A percentile compares a stretch with the other conserved stretches of the same genome.
Conservation (phyloP, 208 protist genomes). For the Leishmania aethiopica region DNA sequence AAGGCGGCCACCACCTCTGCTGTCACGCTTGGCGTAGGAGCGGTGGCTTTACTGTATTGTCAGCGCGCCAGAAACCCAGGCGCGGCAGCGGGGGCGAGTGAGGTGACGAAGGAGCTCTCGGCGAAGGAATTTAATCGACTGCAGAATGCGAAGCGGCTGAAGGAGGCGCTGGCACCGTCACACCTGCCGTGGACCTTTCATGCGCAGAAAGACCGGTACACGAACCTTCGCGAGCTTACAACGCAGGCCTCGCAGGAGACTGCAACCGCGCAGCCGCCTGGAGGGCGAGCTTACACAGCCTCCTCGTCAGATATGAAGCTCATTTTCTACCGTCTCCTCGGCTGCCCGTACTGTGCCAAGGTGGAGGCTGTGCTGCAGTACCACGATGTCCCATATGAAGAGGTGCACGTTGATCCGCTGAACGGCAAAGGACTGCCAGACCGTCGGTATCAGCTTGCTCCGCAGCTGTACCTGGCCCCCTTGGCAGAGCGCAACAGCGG, state of each 20-base stretch:
- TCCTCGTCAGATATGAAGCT: conserved; percentile 43
- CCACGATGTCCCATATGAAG: conserved; percentile 67
- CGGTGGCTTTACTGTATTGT: conserved; percentile 13
- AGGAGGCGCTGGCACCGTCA: conserved; percentile 37
- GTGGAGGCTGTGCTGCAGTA: conserved; percentile 76
- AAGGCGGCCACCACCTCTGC: conserved; percentile 22
- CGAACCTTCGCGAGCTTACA: conserved; percentile 13
- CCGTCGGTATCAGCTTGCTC: conserved; percentile 66
- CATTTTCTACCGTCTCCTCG: conserved; percentile 72
- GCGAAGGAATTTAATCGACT: conserved; percentile 72
- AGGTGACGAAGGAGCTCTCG: conserved; percentile 29
- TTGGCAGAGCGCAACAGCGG: conserved; percentile 8
- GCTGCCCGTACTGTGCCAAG: conserved; percentile 89
- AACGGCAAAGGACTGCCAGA: conserved; percentile 64
- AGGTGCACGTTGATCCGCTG: conserved; percentile 73
- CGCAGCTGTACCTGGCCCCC: conserved; percentile 65
- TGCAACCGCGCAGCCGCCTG: background rate
- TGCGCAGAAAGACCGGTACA: conserved; percentile 15
- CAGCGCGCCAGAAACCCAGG: conserved; percentile 6
- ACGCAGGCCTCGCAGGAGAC: background rate
- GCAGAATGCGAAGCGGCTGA: conserved; percentile 49
- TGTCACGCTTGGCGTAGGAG: conserved; percentile 14
- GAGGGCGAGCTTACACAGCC: conserved; percentile 10
- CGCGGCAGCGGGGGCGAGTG: background rate
- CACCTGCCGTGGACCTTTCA: conserved; percentile 61